phyloP scores from a whole-genome alignment of 768 basidiomycete species.

The Tulasnella sp. region DNA sequence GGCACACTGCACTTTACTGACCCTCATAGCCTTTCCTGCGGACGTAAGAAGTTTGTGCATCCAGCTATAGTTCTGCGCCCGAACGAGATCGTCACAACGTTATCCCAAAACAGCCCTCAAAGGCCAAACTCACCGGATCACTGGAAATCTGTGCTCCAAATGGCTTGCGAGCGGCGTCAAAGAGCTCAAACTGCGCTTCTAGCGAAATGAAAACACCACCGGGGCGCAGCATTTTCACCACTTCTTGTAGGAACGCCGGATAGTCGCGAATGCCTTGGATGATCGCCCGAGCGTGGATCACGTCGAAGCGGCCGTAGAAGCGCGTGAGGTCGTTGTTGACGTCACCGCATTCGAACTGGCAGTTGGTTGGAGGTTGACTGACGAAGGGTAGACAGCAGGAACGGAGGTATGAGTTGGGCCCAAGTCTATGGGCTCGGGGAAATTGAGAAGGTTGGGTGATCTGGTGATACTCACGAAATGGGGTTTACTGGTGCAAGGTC shows the following conservation, averaged over 20 bases:
- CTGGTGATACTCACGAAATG: not conserved
- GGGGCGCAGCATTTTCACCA: not conserved
- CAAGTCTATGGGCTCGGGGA: not conserved
- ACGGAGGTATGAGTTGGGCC: not conserved
- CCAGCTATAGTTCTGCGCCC: not conserved
- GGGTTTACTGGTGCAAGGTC: slow-evolving; percentile 2
- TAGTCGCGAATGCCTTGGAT: not conserved
- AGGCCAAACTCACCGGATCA: not conserved
- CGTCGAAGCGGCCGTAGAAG: not conserved
- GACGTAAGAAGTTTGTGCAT: not conserved
- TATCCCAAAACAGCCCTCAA: not conserved
- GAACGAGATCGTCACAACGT: not conserved
- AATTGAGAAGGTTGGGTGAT: not conserved
- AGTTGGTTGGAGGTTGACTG: slow-evolving; percentile 4
- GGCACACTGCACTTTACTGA: not conserved
- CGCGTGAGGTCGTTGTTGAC: not conserved
- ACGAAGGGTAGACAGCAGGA: not conserved
- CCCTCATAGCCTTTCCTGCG: not conserved
- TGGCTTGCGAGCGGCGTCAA: not conserved
- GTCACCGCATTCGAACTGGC: slow-evolving; percentile 4
- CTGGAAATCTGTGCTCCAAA: not conserved
- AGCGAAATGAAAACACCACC: slow-evolving; percentile 3
- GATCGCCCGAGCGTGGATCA: not conserved
- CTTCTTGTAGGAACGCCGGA: not conserved
- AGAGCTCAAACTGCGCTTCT: not conserved